These are phyloP conservation scores for Hypsizygus marmoreus DNA, from an alignment of 768 basidiomycete species.

Conservation along the genomic window DNA sequence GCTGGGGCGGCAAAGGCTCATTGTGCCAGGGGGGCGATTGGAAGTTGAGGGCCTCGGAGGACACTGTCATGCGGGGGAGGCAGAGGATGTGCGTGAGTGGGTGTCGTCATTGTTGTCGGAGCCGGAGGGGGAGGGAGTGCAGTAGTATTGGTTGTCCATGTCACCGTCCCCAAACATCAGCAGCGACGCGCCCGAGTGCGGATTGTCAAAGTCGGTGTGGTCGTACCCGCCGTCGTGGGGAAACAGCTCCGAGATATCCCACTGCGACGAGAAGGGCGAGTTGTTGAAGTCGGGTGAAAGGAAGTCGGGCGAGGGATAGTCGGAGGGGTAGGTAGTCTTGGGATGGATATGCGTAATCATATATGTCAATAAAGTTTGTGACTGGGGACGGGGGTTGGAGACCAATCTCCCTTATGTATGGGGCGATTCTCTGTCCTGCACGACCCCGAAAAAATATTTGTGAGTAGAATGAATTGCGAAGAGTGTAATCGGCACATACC, in stretches of 20 bases:
- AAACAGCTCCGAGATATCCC: conserved; percentile 55
- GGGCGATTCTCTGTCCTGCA: conserved; percentile 19
- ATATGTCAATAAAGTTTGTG: conserved; percentile 20
- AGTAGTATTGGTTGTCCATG: conserved; percentile 61
- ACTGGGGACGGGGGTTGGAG: conserved; percentile 28
- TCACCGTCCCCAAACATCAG: conserved; percentile 53
- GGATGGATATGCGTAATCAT: conserved; percentile 22
- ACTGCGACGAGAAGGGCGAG: conserved; percentile 68
- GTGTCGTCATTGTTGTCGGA: conserved; percentile 46
- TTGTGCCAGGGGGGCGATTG: too few relatives aligned
- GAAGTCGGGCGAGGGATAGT: too few relatives aligned
- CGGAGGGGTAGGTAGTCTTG: too few relatives aligned
- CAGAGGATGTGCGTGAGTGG: conserved; percentile 66
- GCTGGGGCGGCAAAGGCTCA: conserved; percentile 42
- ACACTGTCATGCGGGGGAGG: conserved; percentile 62
- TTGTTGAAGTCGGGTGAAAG: conserved; percentile 64
- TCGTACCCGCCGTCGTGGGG: conserved; percentile 53
- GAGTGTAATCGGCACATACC: too few relatives aligned
- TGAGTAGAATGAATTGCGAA: too few relatives aligned
- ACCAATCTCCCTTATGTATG: conserved; percentile 32
- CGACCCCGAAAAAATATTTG: too few relatives aligned
- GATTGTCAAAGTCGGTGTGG: conserved; percentile 71
- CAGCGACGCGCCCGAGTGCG: conserved; percentile 45
- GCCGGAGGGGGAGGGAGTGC: conserved; percentile 57
- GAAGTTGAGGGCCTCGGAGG: conserved; percentile 65